Percentiles rank a stretch among this genome's conserved stretches.
These are phyloP conservation scores for Ophiognomonia clavigignenti-juglandacearum DNA, from an alignment of 2,329 filamentous ascomycete genomes.

Conservation along the genomic window DNA sequence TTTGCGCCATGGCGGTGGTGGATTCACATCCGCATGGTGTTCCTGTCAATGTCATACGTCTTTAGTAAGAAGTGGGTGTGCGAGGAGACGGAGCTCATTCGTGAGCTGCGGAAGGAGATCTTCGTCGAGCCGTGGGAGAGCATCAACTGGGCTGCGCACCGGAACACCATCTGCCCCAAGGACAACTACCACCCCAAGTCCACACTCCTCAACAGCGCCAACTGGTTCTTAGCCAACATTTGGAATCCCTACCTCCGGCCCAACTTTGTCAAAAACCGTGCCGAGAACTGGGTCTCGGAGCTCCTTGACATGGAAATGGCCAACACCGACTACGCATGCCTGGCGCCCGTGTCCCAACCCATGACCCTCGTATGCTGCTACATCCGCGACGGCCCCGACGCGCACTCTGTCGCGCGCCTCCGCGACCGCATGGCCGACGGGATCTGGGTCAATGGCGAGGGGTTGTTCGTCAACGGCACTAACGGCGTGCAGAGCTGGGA, in stretches of 20 bases:
- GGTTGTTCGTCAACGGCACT: slow-evolving; percentile 92
- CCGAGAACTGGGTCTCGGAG: slow-evolving; percentile 77
- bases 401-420: slow-evolving; percentile 68
- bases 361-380: slow-evolving; percentile 90
- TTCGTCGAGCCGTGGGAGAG: slow-evolving; percentile 73
- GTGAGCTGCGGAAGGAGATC: slow-evolving; percentile 71
- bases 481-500: slow-evolving; percentile 99
- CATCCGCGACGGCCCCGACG: slow-evolving; percentile 74
- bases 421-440: slow-evolving; percentile 79
- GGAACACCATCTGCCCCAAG: slow-evolving; percentile 71
- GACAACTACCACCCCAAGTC: slow-evolving; percentile 96
- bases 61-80: slow-evolving; percentile 80
- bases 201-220: slow-evolving; percentile 72
- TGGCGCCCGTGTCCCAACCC: slow-evolving; percentile 84
- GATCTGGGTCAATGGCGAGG: slow-evolving; percentile 86
- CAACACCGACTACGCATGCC: slow-evolving; percentile 81
- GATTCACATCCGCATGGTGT: slow-evolving; percentile 98
- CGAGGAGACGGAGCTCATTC: slow-evolving; percentile 69
- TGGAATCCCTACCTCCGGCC: slow-evolving; percentile 76
- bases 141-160: slow-evolving; percentile 72
- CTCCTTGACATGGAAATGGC: slow-evolving; percentile 86
- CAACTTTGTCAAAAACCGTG: slow-evolving; percentile 59
- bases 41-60: slow-evolving; percentile 83
- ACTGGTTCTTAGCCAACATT: slow-evolving; percentile 73
- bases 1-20: slow-evolving; percentile 93